Conservation (phyloP, 1,284 basidiomycete genomes). For the Sutorius eximius region DNA sequence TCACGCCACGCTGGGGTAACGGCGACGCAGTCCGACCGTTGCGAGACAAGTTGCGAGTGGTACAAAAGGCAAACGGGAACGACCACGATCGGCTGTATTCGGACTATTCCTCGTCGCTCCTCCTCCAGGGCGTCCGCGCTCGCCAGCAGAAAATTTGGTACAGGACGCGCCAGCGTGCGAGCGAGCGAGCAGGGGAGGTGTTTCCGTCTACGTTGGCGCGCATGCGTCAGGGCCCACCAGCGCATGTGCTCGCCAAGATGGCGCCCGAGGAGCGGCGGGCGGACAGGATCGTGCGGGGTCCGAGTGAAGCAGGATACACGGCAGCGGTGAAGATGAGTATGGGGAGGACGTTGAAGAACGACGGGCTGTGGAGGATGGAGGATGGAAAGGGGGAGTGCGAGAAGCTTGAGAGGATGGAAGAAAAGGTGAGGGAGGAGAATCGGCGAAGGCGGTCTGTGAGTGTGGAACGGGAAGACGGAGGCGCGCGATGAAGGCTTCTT, state of each 20-base stretch:
- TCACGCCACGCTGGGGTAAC: conserved; percentile 2
- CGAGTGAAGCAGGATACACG: conserved; percentile 65
- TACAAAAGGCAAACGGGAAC: conserved; percentile 37
- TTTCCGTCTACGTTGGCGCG: conserved; percentile 47
- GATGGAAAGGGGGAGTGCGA: conserved; percentile 39
- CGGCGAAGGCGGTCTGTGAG: conserved; percentile 16
- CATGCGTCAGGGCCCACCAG: conserved; percentile 56
- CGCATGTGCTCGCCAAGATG: conserved; percentile 57
- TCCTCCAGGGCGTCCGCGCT: conserved; percentile 51
- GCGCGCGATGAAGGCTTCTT: background rate
- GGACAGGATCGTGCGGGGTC: conserved; percentile 51
- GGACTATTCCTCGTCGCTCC: conserved; percentile 49
- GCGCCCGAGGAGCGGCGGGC: conserved; percentile 42
- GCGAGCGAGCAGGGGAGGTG: conserved; percentile 63
- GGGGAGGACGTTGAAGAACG: conserved; percentile 50
- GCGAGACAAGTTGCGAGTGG: conserved; percentile 18
- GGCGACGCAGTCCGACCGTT: conserved; percentile 25
- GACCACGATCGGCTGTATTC: conserved; percentile 43
- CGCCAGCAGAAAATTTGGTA: conserved; percentile 58
- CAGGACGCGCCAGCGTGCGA: conserved; percentile 56
- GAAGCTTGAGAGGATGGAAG: conserved; percentile 38
- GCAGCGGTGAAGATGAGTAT: conserved; percentile 40
- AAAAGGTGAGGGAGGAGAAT: conserved; percentile 43
- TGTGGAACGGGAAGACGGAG: background rate
- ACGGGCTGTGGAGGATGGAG: conserved; percentile 46